These are phyloP conservation scores for Fomitopsis pinicola DNA, from an alignment of 1,284 basidiomycete genomes.

Conservation along the genomic window DNA sequence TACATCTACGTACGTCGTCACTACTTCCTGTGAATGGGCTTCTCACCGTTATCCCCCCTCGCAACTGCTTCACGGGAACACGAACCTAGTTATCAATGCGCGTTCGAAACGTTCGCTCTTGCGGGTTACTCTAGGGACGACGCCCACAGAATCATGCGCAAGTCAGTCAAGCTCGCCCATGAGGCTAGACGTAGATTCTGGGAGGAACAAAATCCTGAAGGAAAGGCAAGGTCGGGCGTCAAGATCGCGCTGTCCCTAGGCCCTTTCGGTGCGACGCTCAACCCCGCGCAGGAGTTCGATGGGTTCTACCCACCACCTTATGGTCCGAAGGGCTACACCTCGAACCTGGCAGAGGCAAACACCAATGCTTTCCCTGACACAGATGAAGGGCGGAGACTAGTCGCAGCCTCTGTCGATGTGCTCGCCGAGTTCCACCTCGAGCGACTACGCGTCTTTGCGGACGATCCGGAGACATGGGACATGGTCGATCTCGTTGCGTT, in stretches of 20 bases:
- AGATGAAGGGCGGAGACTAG: slow-evolving; percentile 18
- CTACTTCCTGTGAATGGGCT: background rate
- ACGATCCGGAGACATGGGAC: slow-evolving; percentile 47
- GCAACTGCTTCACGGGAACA: too few relatives aligned
- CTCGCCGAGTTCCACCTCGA: slow-evolving; percentile 67
- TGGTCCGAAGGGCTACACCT: slow-evolving; percentile 48
- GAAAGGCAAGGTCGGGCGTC: slow-evolving; percentile 11
- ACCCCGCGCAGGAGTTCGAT: slow-evolving; percentile 68
- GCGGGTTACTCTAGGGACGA: slow-evolving; percentile 46
- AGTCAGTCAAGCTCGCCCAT: slow-evolving; percentile 49
- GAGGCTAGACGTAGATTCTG: slow-evolving; percentile 39
- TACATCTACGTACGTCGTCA: slow-evolving; percentile 49
- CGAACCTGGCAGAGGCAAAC: slow-evolving; percentile 25
- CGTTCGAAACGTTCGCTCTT: slow-evolving; percentile 47
- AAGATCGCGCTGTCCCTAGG: slow-evolving; percentile 69
- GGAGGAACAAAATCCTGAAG: slow-evolving; percentile 13
- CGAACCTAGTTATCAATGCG: slow-evolving; percentile 56
- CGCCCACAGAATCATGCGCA: slow-evolving; percentile 47
- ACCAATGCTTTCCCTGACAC: slow-evolving; percentile 41
- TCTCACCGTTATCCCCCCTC: background rate
- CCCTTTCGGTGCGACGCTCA: slow-evolving; percentile 67
- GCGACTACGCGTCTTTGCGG: slow-evolving; percentile 53
- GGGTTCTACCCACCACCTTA: slow-evolving; percentile 75
- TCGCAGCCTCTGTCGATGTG: slow-evolving; percentile 42
- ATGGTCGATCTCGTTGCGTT: slow-evolving; percentile 67